Evolutionary conservation across 2,329 filamentous ascomycete genomes (phyloP), one percentile per base, ranked within the genome.

Genomic region (Penicillium expansum): DNA sequence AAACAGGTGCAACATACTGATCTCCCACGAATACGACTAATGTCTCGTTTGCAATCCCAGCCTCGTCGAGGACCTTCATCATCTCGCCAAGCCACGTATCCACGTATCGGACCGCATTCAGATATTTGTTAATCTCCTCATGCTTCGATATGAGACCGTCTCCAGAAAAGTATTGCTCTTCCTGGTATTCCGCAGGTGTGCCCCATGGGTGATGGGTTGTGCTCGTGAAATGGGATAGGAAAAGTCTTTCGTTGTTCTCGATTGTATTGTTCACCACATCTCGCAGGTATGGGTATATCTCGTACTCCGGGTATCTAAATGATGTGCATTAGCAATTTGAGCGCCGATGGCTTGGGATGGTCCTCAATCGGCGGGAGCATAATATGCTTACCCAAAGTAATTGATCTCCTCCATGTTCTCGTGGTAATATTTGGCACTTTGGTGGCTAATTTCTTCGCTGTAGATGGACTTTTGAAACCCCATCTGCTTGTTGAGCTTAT

Each of bases 11-110:
- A 44, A 59, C 60, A 54, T 61, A 64, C 62, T 74, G 76, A 60
- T 79, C 77, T 39, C 77, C 77, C 4, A 77, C 70, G 27, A 79
- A 65, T 2, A 79, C 73, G 2, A 79, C 71, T 7, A 79, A 64
- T 10, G 77, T 79, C 63, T 79, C 74, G 52, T 79, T 73, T 5
- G 76, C 71, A n/a, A 79, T 73, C 18, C 73, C 76, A 10, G 69
- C 60, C 29, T 79, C 73, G 37, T 79, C 75, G 7, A 79, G 62
- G n/a, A 77, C 57, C 47, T 71, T 62, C 60, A 78, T 68, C 20
- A 77, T 63, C 48, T 75, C 67, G 14, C 69, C 72, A 10, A 76
- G 66, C 75, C 76, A 78, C 8, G 57, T 54, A 57, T 78, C 76
- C 30, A 71, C 70, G 60, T 74, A 77, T 49, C 70, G 71, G 53